Percentiles rank a stretch among this genome's conserved stretches.
These are phyloP conservation scores for Neurospora sp. DNA, from an alignment of 495 filamentous ascomycete species.

Conservation along the genomic window DNA sequence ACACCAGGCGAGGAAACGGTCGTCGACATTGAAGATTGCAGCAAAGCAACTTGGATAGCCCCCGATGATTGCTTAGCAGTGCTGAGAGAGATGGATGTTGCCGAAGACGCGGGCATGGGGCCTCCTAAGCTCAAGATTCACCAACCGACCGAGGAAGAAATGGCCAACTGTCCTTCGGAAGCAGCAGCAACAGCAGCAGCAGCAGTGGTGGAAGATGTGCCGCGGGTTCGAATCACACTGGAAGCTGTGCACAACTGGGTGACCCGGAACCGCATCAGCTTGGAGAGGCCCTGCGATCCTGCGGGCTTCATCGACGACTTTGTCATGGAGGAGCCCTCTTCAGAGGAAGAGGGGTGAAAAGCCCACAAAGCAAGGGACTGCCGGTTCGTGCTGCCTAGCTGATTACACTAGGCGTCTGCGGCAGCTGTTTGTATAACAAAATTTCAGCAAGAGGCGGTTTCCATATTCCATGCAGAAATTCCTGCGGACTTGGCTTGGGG, in stretches of 20 bases:
- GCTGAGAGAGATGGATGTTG: conserved; percentile 65
- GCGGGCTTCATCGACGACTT: conserved; percentile 47
- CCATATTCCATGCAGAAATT: neutral
- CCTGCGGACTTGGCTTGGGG: neutral
- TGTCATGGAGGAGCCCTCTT: conserved; percentile 19
- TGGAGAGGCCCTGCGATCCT: conserved; percentile 43
- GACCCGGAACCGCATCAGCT: conserved; percentile 30
- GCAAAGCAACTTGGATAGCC: conserved; percentile 61
- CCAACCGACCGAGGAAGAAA: conserved; percentile 11
- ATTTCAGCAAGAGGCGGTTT: neutral
- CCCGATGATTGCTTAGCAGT: conserved; percentile 74
- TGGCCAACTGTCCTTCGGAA: conserved; percentile 6
- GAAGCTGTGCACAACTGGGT: conserved; percentile 46
- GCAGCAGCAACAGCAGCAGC: neutral
- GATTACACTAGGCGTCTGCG: neutral
- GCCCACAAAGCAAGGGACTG: neutral
- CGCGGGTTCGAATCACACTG: conserved; percentile 44
- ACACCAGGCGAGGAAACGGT: conserved; percentile 18
- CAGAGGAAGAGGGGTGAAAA: conserved; percentile 19
- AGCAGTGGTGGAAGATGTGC: conserved; percentile 19
- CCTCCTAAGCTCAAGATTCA: conserved; percentile 17
- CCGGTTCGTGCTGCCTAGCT: neutral
- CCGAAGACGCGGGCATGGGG: conserved; percentile 46
- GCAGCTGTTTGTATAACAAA: neutral
- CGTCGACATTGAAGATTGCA: conserved; percentile 32